phyloP scores from a whole-genome alignment of 768 basidiomycete species.

The Pleurotus giganteus region DNA sequence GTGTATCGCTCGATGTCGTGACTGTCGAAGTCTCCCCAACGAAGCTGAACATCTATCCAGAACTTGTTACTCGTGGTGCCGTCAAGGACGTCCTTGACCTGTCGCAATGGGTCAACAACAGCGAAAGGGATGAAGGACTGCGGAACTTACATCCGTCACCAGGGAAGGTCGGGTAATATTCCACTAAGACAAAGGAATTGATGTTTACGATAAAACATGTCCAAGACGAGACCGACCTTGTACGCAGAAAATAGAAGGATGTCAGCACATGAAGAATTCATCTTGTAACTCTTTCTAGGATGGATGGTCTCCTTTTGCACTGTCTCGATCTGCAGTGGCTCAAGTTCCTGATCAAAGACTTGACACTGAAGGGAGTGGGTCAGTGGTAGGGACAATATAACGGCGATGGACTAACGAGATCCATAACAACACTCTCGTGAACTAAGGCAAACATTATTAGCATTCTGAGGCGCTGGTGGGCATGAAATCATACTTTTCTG shows the following conservation, averaged over 20 bases:
- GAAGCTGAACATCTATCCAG: slow-evolving; percentile 94
- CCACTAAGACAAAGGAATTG: slow-evolving; percentile 54
- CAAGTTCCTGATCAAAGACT: slow-evolving; percentile 98
- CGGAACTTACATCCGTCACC: slow-evolving; percentile 75
- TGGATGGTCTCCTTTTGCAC: slow-evolving; percentile 99
- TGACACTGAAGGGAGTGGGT: slow-evolving; percentile 61
- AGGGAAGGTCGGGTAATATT: slow-evolving; percentile 96
- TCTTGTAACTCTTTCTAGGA: slow-evolving; percentile 99
- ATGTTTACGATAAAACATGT: neutral
- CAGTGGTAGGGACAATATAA: slow-evolving; percentile 2
- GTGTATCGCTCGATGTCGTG: slow-evolving; percentile 99
- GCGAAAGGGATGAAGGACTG: neutral
- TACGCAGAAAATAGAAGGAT: slow-evolving; percentile 96
- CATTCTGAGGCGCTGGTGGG: slow-evolving; percentile 12
- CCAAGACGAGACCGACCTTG: slow-evolving; percentile 44
- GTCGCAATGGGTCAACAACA: slow-evolving; percentile 9
- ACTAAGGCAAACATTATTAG: slow-evolving; percentile 38
- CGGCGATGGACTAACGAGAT: slow-evolving; percentile 49
- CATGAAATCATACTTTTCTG: slow-evolving; percentile 81
- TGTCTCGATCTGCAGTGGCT: slow-evolving; percentile 97
- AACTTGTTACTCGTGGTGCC: slow-evolving; percentile 99
- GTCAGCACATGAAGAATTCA: slow-evolving; percentile 99
- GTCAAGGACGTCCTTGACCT: slow-evolving; percentile 93
- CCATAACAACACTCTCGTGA: slow-evolving; percentile 92
- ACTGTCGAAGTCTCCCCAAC: slow-evolving; percentile 98